Evolutionary conservation across 2,329 filamentous ascomycete genomes (phyloP), one percentile per base, ranked within the genome.

Genomic region (Chaetoscypha palmicola): DNA sequence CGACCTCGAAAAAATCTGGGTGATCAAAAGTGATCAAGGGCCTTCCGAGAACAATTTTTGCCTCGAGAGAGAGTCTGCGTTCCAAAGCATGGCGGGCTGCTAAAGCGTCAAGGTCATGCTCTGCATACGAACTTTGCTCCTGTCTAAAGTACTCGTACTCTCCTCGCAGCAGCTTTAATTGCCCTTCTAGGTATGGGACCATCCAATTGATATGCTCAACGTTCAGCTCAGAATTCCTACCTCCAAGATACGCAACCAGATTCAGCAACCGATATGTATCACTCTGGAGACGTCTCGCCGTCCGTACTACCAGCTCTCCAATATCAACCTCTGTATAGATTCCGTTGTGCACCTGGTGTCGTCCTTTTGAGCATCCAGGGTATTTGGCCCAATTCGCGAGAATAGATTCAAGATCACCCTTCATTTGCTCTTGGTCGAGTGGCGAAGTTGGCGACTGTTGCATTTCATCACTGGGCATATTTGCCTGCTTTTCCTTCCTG

Each of bases 121-220:
- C 30, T 20, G 20, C 14, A 24, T 34, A 41, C 19, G n/a, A n/a
- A 17, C 9, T 33, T 4, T 33, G 11, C 11, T 33, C 21, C 11
- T 40, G 24, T 19, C 28, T 17, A 2, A 21, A 21, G 7, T 14
- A 9, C 14, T 41, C 19, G 22, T 36, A 37, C 2, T 43, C 40
- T 11, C 40, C 32, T 43, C 14, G 9, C 3, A 36, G 17, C 5
- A 43, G 19, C 14, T 43, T 35, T 11, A 43, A 22, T 20, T 43
- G 40, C n/a, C 31, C 23, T 43, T 36, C 32, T 4, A 43, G 31
- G 30, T 43, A 43, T 26, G 31, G 40, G 12, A 30, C 32, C 40
- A 43, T n/a, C 40, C 40, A 43, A n/a, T 30, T n/a, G 11, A 43
- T 23, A 14, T 43, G 21, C 14, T 19, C 24, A 14, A 11, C 12